Percentiles rank a stretch among this genome's conserved stretches.
Conservation (phyloP, 2,329 filamentous ascomycete genomes). For the Atkinsonella texensis region DNA sequence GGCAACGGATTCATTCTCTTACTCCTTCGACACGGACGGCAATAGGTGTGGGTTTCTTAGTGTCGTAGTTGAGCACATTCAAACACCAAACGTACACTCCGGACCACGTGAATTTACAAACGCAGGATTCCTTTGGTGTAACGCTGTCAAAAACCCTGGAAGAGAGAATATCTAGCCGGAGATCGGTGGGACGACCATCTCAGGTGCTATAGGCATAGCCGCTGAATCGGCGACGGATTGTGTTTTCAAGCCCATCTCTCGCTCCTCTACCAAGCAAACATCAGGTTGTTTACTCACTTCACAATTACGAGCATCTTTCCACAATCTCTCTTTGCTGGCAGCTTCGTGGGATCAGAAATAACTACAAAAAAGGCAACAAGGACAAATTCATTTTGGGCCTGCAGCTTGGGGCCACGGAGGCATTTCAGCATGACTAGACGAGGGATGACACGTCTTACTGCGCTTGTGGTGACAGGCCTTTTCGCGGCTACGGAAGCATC, state of each 20-base stretch:
- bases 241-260: not conserved
- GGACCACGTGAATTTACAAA: not conserved
- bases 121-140: not conserved
- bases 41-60: not conserved
- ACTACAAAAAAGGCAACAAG: not conserved
- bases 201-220: not conserved
- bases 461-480: conserved; percentile 11
- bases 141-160: not conserved
- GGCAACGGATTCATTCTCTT: too few species aligned
- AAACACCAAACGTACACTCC: not conserved
- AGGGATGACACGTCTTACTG: not conserved
- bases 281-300: not conserved
- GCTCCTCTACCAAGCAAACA: not conserved
- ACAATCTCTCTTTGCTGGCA: not conserved
- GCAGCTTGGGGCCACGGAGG: not conserved
- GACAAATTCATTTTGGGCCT: not conserved
- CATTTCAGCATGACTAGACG: conserved; percentile 3
- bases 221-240: not conserved
- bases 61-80: not conserved
- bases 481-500: conserved; percentile 14
- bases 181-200: not conserved
- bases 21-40: not conserved
- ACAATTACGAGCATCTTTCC: not conserved
- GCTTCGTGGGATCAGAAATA: not conserved
- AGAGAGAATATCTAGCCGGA: not conserved